phyloP scores from a whole-genome alignment of 1,284 basidiomycete genomes.

The Somion occarium region DNA sequence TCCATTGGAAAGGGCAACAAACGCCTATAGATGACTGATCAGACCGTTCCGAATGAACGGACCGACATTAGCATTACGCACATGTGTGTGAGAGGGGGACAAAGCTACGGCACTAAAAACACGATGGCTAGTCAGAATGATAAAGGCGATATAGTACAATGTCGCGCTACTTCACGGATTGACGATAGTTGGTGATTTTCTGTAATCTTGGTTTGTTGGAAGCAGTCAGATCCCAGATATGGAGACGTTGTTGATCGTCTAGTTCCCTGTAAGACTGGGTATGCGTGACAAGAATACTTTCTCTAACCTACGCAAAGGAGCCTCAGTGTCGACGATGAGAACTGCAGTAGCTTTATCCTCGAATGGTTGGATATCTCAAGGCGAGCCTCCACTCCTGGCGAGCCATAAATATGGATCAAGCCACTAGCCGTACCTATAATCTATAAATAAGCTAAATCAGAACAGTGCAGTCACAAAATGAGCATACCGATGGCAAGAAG shows the following conservation, averaged over 20 bases:
- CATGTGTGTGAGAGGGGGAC: constrained; percentile 76
- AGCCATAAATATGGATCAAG: constrained; percentile 58
- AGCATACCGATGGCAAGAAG: constrained; percentile 67
- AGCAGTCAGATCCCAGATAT: constrained; percentile 63
- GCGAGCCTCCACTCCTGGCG: constrained; percentile 53
- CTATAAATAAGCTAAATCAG: constrained; percentile 1
- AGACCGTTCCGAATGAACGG: constrained; percentile 6
- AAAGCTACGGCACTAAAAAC: constrained; percentile 48
- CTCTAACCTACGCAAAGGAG: constrained; percentile 61
- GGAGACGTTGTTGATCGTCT: constrained; percentile 67
- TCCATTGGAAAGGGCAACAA: constrained; percentile 54
- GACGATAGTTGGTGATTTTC: constrained; percentile 47
- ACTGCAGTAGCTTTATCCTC: constrained; percentile 58
- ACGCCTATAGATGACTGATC: constrained; percentile 48
- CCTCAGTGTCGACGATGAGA: constrained; percentile 52
- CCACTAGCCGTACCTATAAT: constrained; percentile 54
- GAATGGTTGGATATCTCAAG: constrained; percentile 46
- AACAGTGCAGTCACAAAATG: neutral
- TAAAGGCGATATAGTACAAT: neutral
- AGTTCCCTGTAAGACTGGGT: neutral
- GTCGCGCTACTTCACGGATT: constrained; percentile 36
- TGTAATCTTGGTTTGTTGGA: constrained; percentile 52
- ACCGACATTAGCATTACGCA: no score
- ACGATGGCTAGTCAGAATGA: constrained; percentile 11
- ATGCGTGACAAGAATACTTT: neutral